Evolutionary conservation across 768 basidiomycete genomes (phyloP), one percentile per base, ranked within the genome.

Genomic region (Termitomyces sp.): DNA sequence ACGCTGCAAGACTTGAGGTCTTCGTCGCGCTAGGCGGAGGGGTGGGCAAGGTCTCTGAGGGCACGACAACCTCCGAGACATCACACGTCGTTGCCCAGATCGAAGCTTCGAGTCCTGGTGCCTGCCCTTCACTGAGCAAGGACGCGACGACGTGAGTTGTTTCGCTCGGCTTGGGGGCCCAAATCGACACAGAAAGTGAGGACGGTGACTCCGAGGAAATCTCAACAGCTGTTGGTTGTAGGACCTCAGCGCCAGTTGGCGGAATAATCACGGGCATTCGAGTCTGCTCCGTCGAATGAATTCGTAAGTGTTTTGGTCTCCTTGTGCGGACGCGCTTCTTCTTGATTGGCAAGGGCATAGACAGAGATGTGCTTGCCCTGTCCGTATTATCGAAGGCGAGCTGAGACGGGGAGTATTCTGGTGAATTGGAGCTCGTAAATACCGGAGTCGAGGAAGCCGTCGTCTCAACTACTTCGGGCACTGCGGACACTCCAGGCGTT

Each of bases 1-100:
- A 49, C 0, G 54, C 38, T 1, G 9, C 40, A 11, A 49, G 7
- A n/a, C 54, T 38, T 8, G 26, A 30, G n/a, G 19, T 11, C 30
- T 49, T 55, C 46, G 35, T 53, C 42, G 52, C 52, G 33, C 30
- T 53, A 3, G 52, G 42, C 15, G 52, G 52, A 49, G 54, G 54
- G 19, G 54, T 55, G 5, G 46, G 46, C 46, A 55, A 41, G 11
- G 30, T 35, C 19, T 3, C 21, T 9, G 31, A 7, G 12, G 17
- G 26, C n/a, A 9, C 17, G 10, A 51, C 38, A 19, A 19, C n/a
- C n/a, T 41, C 11, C 26, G 17, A 3, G 10, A 38, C 11, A 26
- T 51, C 38, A 14, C 10, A 11, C 26, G 26, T 17, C 8, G 38
- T 40, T 19, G 50, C 50, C 50, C 50, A 51, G 19, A 41, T 41